phyloP scores from a whole-genome alignment of 768 basidiomycete genomes.

The Xanthoconium stramineum region DNA sequence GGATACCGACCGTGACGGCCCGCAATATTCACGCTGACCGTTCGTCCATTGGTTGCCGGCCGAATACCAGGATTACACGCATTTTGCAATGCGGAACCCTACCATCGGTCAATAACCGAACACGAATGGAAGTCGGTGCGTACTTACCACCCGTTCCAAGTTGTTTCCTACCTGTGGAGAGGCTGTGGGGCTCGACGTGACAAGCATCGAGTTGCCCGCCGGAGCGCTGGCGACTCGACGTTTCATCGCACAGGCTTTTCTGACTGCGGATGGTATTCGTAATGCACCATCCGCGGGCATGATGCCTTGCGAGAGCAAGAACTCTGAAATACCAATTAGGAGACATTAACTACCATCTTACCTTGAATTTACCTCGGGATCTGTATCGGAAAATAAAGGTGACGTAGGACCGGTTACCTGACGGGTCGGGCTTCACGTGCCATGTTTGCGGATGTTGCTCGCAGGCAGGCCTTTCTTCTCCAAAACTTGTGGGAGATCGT shows the following conservation, averaged over 20 bases:
- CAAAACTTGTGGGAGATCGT: constrained; percentile 41
- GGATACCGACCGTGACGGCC: neutral
- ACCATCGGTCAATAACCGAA: neutral
- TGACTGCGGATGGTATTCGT: constrained; percentile 4
- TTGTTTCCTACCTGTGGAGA: constrained; percentile 1
- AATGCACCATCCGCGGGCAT: constrained; percentile 31
- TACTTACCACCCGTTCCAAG: constrained; percentile 5
- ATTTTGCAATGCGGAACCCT: neutral
- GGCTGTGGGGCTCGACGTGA: constrained; percentile 7
- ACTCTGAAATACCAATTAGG: constrained; percentile 35
- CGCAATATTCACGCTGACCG: constrained; percentile 10
- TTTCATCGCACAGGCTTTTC: constrained; percentile 20
- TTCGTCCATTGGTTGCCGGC: neutral
- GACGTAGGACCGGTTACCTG: constrained; percentile 45
- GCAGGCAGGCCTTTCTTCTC: constrained; percentile 37
- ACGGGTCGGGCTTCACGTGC: constrained; percentile 45
- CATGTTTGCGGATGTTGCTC: constrained; percentile 51
- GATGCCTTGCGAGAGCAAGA: constrained; percentile 51
- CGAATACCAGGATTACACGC: neutral
- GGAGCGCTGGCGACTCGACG: constrained; percentile 33
- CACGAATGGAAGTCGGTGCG: neutral
- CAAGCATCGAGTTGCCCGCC: neutral
- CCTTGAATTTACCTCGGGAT: constrained; percentile 41
- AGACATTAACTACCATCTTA: neutral
- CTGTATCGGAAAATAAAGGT: constrained; percentile 69